phyloP scores from a whole-genome alignment of 441 rosid genomes.

The Croton laevigatus region DNA sequence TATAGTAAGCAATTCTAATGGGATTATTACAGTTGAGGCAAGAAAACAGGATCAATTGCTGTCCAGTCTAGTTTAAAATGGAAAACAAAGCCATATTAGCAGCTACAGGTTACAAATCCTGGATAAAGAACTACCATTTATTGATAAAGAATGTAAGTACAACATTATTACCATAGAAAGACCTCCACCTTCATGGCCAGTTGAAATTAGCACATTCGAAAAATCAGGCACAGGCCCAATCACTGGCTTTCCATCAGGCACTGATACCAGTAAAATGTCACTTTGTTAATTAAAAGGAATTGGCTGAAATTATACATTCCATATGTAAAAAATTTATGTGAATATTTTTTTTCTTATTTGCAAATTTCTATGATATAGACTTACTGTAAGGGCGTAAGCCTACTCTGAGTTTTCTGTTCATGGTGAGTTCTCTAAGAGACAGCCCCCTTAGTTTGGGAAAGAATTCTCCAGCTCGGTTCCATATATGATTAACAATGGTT shows the following conservation, averaged over 20 bases:
- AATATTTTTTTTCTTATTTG: constrained; percentile 6
- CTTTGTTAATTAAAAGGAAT: constrained; percentile 16
- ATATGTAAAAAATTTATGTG: background rate
- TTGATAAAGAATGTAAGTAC: background rate
- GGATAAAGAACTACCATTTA: background rate
- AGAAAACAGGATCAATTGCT: background rate
- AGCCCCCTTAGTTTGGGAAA: constrained; percentile 64
- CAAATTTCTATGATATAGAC: constrained; percentile 23
- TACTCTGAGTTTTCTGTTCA: constrained; percentile 69
- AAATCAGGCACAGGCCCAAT: constrained; percentile 71
- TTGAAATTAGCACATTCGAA: constrained; percentile 61
- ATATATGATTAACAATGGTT: constrained; percentile 51
- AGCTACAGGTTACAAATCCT: background rate
- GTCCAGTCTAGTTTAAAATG: constrained; percentile 1
- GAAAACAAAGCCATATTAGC: background rate
- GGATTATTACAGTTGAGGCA: background rate
- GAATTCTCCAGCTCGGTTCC: constrained; percentile 73
- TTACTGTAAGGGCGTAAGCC: constrained; percentile 95
- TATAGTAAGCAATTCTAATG: background rate
- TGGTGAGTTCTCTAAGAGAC: constrained; percentile 40
- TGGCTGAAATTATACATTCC: background rate
- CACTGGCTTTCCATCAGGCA: constrained; percentile 91
- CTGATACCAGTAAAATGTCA: constrained; percentile 36
- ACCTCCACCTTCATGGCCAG: constrained; percentile 97
- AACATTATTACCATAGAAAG: constrained; percentile 65